Evolutionary conservation across 805 yeast species (phyloP).

Genomic region (Sungouiella thailandica): DNA sequence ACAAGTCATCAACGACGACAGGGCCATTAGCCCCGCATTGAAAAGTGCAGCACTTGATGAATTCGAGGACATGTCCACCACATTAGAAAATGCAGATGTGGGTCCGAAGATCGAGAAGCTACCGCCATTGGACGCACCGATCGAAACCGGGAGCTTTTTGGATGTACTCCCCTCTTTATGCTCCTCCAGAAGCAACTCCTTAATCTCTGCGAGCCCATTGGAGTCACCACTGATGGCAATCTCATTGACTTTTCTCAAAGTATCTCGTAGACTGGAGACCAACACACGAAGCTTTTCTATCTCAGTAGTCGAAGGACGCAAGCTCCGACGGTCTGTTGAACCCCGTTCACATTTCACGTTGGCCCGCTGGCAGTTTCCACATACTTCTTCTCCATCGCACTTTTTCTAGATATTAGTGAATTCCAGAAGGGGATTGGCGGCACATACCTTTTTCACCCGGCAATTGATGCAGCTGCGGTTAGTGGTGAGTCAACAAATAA

Average conservation of each 20-base stretch:
- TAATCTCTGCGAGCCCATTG: conserved; percentile 3
- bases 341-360: conserved; percentile 9
- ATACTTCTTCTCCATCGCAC: conserved; percentile 11
- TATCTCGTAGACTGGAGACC: conserved; percentile 3
- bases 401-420: conserved; percentile 5
- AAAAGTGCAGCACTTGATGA: conserved; percentile 5
- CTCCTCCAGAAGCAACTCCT: conserved; percentile 1
- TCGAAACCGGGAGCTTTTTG: conserved; percentile 11
- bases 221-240: neutral
- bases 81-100: conserved; percentile 14
- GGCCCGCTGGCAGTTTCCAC: conserved; percentile 7
- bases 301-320: conserved; percentile 7
- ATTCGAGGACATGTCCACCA: conserved; percentile 7
- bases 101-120: conserved; percentile 16
- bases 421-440: neutral
- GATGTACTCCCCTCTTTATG: conserved; percentile 1
- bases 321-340: conserved; percentile 7
- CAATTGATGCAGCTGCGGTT: conserved; percentile 11
- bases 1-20: conserved; percentile 8
- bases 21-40: conserved; percentile 6
- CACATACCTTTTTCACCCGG: conserved; percentile 11
- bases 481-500: conserved; percentile 1
- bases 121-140: conserved; percentile 14
- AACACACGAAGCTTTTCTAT: conserved; percentile 6
- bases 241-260: neutral